Evolutionary conservation across 2,329 filamentous ascomycete species (phyloP).

Genomic region (Sphaerostilbella broomeana): DNA sequence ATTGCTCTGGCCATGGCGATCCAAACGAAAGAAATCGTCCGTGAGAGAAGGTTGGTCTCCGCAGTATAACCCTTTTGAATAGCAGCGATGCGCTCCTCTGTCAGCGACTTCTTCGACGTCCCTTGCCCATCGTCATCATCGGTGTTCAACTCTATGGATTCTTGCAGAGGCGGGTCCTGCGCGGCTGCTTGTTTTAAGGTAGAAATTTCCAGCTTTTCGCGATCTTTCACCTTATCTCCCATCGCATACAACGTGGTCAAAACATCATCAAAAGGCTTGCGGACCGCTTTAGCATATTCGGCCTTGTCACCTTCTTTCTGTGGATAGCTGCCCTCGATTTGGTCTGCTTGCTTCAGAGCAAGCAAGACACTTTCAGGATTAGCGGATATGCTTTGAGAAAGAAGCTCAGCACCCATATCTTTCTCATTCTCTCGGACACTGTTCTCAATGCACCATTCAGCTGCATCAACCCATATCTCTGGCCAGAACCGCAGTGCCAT

Average conservation of each 20-base stretch:
- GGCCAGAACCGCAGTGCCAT: conserved; percentile 95
- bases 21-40: conserved; percentile 88
- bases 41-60: conserved; percentile 70
- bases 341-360: conserved; percentile 82
- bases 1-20: conserved; percentile 91
- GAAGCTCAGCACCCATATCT: conserved; percentile 62
- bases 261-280: conserved; percentile 76
- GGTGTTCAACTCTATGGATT: conserved; percentile 39
- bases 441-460: conserved; percentile 85
- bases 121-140: conserved; percentile 42
- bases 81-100: conserved; percentile 57
- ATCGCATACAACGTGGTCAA: conserved; percentile 84
- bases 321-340: conserved; percentile 71
- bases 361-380: conserved; percentile 92
- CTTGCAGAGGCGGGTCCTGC: conserved; percentile 29
- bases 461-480: conserved; percentile 91
- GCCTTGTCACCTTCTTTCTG: conserved; percentile 72
- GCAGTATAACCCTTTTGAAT: conserved; percentile 61
- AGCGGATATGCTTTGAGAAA: conserved; percentile 74
- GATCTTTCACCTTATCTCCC: conserved; percentile 63
- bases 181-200: conserved; percentile 49
- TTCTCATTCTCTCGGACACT: conserved; percentile 56
- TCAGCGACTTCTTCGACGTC: conserved; percentile 44
- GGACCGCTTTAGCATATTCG: conserved; percentile 69
- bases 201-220: conserved; percentile 52